Conservation (phyloP, 495 filamentous ascomycete species). For the Monascus purpureus region DNA sequence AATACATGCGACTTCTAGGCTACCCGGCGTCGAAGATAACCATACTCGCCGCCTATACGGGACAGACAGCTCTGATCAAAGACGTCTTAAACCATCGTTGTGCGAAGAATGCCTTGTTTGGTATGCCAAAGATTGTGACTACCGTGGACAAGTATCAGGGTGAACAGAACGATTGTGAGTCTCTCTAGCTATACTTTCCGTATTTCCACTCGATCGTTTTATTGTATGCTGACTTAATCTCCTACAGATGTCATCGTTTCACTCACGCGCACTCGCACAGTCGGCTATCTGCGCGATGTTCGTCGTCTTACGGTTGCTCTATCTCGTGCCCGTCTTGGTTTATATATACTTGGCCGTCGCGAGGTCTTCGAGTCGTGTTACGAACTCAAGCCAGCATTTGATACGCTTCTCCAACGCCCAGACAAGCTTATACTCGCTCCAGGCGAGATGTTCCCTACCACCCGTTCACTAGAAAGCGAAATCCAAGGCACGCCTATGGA, state of each 20-base stretch:
- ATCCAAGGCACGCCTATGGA: conserved; percentile 59
- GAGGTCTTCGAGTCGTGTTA: conserved; percentile 81
- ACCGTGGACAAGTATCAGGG: conserved; percentile 99
- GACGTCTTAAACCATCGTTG: conserved; percentile 85
- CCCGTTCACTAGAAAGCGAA: conserved; percentile 42
- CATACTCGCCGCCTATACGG: conserved; percentile 87
- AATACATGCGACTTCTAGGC: conserved; percentile 94
- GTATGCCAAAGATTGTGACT: conserved; percentile 75
- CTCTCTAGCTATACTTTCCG: conserved; percentile 1
- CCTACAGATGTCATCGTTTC: conserved; percentile 76
- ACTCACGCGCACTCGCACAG: conserved; percentile 70
- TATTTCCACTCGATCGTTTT: conserved; percentile 1
- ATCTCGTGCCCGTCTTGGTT: conserved; percentile 78
- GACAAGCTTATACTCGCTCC: conserved; percentile 69
- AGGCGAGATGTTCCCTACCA: conserved; percentile 73
- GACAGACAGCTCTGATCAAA: conserved; percentile 80
- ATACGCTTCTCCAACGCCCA: conserved; percentile 51
- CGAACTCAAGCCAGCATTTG: conserved; percentile 78
- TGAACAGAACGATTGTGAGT: conserved; percentile 96
- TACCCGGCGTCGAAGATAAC: conserved; percentile 87
- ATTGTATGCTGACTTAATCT: conserved; percentile 9
- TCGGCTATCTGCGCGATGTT: conserved; percentile 91
- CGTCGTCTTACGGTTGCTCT: conserved; percentile 93
- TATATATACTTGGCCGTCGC: conserved; percentile 86
- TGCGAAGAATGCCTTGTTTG: conserved; percentile 69